Evolutionary conservation across 2,329 filamentous ascomycete genomes (phyloP), one percentile per base, ranked within the genome.

Genomic region (Diaporthe citriasiana): DNA sequence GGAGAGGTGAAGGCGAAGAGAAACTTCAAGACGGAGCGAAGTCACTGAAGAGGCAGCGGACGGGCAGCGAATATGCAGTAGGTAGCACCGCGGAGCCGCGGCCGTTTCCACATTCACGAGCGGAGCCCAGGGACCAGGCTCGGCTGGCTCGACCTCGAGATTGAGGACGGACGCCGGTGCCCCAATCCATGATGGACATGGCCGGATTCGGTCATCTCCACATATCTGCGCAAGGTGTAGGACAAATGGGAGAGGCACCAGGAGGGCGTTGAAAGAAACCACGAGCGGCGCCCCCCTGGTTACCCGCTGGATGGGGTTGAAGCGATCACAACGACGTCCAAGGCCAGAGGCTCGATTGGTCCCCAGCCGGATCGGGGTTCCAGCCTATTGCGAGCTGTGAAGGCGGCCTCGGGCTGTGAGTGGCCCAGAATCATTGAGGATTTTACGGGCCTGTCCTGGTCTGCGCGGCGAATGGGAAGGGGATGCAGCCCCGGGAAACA

Each of bases 191-290:
- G n/a, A 56, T 71, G 55, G n/a, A 60, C 69, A 71, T 71, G 55
- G 30, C 35, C 69, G 55, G 42, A 60, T 47, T 60, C 33, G 42
- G 55, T 38, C 10, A 56, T 51, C 56, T 30, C 56, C 69, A 57
- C 56, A 63, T 63, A 13, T 71, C n/a, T n/a, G 15, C 42, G 42
- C 45, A 42, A 7, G 55, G 45, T 40, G 56, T 9, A 63, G 63
- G 73, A 70, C 73, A 75, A 75, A 75, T 75, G 71, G 56, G 73
- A 73, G 57, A n/a, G 9, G 9, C 50, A 57, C 55, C 40, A 73
- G 69, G 69, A 27, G 38, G 17, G 35, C 42, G 47, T 27, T 55
- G 57, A 22, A 35, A 35, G 40, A n/a, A 38, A 66, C 45, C 59
- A 70, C 45, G 45, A 51, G 71, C 69, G 71, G 33, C 30, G 56